Percentiles rank a stretch among this genome's conserved stretches.
Evolutionary conservation across 2,329 filamentous ascomycete species (phyloP).

Genomic region (Aspergillus awamori): DNA sequence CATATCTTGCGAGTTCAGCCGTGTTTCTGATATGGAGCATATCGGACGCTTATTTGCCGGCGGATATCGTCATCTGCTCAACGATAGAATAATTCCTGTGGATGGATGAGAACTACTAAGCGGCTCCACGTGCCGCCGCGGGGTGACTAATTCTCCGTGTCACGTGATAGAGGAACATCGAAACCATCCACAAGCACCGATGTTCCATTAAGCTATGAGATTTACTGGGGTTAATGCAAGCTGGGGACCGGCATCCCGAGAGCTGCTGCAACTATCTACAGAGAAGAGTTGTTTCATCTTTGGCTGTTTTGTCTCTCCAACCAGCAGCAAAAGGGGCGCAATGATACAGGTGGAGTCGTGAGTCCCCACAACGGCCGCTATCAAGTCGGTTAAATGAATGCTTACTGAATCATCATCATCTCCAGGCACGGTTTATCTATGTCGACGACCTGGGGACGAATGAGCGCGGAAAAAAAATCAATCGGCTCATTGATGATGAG

Average conservation of each 20-base stretch:
- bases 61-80: too few species aligned
- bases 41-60: background rate
- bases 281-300: background rate
- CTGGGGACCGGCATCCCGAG: background rate
- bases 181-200: background rate
- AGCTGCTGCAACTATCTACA: background rate
- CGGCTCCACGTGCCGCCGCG: background rate
- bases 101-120: background rate
- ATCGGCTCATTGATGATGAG: background rate
- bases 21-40: background rate
- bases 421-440: background rate
- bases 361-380: background rate
- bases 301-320: background rate
- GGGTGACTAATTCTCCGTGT: background rate
- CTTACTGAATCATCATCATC: background rate
- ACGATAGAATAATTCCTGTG: too few species aligned
- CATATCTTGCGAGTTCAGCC: background rate
- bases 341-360: background rate
- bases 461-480: background rate
- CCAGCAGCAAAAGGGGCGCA: background rate
- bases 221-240: background rate
- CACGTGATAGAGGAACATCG: background rate
- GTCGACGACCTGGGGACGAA: background rate
- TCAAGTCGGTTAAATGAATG: background rate
- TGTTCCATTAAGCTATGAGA: background rate